phyloP scores from a whole-genome alignment of 352 stramenopile species.

The Phytopythium helicoides region DNA sequence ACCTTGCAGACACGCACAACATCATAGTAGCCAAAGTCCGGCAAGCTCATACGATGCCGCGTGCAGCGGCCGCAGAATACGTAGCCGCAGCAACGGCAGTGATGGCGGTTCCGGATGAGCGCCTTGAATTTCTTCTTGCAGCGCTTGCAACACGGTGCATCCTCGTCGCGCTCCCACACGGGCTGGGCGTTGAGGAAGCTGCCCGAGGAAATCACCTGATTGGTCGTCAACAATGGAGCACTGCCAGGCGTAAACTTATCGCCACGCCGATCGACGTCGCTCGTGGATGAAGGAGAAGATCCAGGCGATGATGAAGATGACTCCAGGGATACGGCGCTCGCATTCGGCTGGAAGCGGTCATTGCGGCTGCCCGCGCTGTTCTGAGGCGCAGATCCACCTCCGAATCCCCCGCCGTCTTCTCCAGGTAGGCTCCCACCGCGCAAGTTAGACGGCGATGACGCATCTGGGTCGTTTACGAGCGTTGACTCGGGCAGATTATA shows the following conservation, averaged over 20 bases:
- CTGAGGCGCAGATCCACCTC: slow-evolving; percentile 7
- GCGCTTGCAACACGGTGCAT: slow-evolving; percentile 81
- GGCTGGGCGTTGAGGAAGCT: slow-evolving; percentile 77
- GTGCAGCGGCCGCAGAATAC: slow-evolving; percentile 82
- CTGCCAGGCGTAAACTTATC: slow-evolving; percentile 50
- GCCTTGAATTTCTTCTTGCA: slow-evolving; percentile 91
- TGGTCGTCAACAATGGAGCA: slow-evolving; percentile 57
- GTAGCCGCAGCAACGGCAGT: slow-evolving; percentile 84
- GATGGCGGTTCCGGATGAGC: slow-evolving; percentile 75
- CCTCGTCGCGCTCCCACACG: slow-evolving; percentile 80
- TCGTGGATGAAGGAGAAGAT: slow-evolving; percentile 24
- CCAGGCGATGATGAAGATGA: slow-evolving; percentile 27
- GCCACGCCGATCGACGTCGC: slow-evolving; percentile 15
- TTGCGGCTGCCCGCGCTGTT: not conserved
- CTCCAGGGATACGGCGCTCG: slow-evolving; percentile 4
- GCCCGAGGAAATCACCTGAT: slow-evolving; percentile 59
- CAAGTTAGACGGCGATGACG: slow-evolving; percentile 31
- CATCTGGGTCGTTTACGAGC: slow-evolving; percentile 45
- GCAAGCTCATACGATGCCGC: slow-evolving; percentile 82
- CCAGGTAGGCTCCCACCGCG: slow-evolving; percentile 18
- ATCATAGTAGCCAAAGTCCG: slow-evolving; percentile 87
- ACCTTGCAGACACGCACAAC: slow-evolving; percentile 77
- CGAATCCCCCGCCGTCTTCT: slow-evolving; percentile 8
- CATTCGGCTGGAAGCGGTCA: not conserved
- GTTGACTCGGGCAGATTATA: slow-evolving; percentile 73